Percentiles rank a stretch among this genome's conserved stretches.
These are phyloP conservation scores for Penicillium sp. DNA, from an alignment of 2,329 filamentous ascomycete species.

Conservation along the genomic window DNA sequence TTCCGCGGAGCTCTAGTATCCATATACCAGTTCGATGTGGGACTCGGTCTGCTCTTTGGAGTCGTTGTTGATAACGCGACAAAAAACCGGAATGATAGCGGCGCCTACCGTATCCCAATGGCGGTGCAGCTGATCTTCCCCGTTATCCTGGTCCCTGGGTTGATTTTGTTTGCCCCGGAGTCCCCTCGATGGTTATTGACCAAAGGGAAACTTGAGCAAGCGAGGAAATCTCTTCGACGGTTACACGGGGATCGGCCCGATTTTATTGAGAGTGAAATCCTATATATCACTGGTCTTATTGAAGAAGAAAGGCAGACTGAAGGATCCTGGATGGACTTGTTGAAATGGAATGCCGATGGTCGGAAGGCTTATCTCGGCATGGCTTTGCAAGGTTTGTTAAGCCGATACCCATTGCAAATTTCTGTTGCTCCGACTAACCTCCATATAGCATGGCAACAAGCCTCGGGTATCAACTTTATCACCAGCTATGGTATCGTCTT, in stretches of 20 bases:
- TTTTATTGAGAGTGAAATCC: constrained; percentile 48
- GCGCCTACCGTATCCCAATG: constrained; percentile 76
- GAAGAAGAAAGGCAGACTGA: constrained; percentile 67
- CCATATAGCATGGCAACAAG: constrained; percentile 41
- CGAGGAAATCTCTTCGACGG: constrained; percentile 59
- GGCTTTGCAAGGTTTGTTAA: constrained; percentile 66
- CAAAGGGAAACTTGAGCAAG: constrained; percentile 65
- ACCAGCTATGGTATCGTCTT: constrained; percentile 43
- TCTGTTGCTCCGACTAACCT: background rate
- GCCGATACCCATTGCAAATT: constrained; percentile 32
- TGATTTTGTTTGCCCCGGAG: constrained; percentile 71
- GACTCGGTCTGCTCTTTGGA: constrained; percentile 71
- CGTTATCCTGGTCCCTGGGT: constrained; percentile 69
- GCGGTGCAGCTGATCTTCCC: constrained; percentile 78
- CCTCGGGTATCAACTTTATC: constrained; percentile 46
- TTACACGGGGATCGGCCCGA: background rate
- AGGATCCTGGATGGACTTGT: constrained; percentile 61
- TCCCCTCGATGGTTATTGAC: constrained; percentile 82
- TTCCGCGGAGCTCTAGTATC: constrained; percentile 74
- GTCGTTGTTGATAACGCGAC: constrained; percentile 71
- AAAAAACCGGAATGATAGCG: constrained; percentile 59
- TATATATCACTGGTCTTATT: constrained; percentile 56
- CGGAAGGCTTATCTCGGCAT: background rate
- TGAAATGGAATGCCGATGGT: constrained; percentile 51
- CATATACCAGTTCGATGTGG: constrained; percentile 78